Conservation (phyloP, 108 stramenopile genomes). For the Cyclotella cryptica region DNA sequence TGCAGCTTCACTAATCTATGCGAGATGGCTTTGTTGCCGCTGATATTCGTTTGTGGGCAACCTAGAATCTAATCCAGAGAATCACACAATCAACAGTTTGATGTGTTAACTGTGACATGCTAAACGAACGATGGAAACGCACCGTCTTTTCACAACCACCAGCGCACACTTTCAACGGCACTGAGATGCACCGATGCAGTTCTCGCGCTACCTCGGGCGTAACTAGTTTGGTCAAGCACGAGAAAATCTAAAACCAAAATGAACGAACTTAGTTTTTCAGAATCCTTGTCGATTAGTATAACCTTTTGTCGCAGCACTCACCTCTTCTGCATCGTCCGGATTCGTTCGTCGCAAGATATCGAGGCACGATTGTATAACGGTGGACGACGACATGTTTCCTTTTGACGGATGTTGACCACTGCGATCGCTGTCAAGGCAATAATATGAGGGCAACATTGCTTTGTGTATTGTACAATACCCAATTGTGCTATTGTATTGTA, state of each 20-base stretch:
- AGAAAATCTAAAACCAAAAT: background rate
- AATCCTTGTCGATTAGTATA: background rate
- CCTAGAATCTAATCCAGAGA: conserved; percentile 60
- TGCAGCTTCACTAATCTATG: conserved; percentile 56
- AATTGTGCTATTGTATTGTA: too few relatives aligned
- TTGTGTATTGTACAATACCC: too few relatives aligned
- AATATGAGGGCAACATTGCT: too few relatives aligned
- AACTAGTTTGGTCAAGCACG: background rate
- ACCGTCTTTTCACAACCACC: conserved; percentile 10
- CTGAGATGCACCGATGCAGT: conserved; percentile 13
- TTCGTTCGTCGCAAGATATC: conserved; percentile 23
- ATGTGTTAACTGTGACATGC: background rate
- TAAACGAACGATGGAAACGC: background rate
- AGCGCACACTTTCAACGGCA: conserved; percentile 25
- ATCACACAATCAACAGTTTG: background rate
- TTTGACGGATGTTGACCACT: too few relatives aligned
- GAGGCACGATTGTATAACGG: background rate
- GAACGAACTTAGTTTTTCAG: background rate
- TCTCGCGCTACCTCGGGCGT: conserved; percentile 11
- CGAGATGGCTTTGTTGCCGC: conserved; percentile 34
- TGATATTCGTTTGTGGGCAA: conserved; percentile 44
- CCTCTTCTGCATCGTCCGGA: conserved; percentile 20
- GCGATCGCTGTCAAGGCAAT: too few relatives aligned
- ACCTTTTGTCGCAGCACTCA: background rate
- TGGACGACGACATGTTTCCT: background rate